Evolutionary conservation across 352 stramenopile genomes (phyloP).

Genomic region (Elongisporangium prolatum): DNA sequence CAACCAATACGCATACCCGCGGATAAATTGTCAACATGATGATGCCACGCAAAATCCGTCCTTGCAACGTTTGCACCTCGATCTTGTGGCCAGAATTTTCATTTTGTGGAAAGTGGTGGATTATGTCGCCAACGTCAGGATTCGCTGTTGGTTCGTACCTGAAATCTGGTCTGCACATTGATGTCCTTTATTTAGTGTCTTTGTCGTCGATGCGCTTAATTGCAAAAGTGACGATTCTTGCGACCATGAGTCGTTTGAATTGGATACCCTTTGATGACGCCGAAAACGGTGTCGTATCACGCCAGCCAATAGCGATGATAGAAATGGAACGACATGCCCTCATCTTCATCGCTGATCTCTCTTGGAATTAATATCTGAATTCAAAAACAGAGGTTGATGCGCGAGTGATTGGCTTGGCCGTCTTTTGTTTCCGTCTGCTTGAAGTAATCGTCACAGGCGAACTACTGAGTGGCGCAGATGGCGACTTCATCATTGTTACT

Average conservation of each 20-base stretch:
- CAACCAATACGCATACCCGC: background rate
- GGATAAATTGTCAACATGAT: background rate
- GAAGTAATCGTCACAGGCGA: background rate
- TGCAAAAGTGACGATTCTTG: too few relatives aligned
- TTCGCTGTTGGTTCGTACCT: background rate
- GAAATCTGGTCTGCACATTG: background rate
- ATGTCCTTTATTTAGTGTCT: background rate
- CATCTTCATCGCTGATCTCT: background rate
- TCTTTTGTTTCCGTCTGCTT: background rate
- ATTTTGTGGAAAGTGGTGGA: background rate
- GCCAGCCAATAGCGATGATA: too few relatives aligned
- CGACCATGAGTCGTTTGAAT: too few relatives aligned
- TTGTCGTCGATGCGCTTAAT: background rate
- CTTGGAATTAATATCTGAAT: background rate
- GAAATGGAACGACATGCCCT: background rate
- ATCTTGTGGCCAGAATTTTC: background rate
- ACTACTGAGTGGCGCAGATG: background rate
- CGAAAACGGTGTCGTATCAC: too few relatives aligned
- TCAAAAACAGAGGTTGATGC: background rate
- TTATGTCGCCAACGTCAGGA: too few relatives aligned
- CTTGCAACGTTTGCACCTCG: background rate
- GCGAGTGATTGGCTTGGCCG: background rate
- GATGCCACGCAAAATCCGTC: background rate
- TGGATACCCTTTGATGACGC: too few relatives aligned
- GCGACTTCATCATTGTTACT: background rate